Percentiles rank a stretch among this genome's conserved stretches.
Conservation (phyloP, 1,284 basidiomycete species). For the Termitomyces sp. region DNA sequence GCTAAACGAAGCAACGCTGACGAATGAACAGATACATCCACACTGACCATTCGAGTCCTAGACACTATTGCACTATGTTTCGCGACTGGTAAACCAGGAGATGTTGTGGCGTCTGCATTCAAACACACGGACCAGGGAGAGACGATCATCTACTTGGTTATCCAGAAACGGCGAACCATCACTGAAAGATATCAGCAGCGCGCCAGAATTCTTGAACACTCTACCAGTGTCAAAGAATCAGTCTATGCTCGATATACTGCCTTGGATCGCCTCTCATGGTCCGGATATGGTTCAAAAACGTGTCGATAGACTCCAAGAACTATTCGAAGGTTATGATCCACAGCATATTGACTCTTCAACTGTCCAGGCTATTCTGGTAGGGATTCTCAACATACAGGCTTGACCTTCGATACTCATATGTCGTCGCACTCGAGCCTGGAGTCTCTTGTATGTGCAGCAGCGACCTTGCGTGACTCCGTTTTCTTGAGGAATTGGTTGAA, state of each 20-base stretch:
- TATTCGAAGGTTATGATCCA: not conserved
- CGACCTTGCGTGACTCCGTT: not conserved
- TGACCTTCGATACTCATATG: not conserved
- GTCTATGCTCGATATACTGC: not conserved
- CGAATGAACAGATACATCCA: not conserved
- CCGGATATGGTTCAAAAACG: not conserved
- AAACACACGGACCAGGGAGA: not conserved
- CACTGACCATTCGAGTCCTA: not conserved
- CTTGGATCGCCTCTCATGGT: not conserved
- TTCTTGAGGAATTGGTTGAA: not conserved
- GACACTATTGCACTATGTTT: not conserved
- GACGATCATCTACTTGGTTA: not conserved
- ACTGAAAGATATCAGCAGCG: not conserved
- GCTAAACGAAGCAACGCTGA: not conserved
- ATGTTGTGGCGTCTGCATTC: not conserved
- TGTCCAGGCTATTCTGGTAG: not conserved
- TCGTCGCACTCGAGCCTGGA: not conserved
- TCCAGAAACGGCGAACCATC: not conserved
- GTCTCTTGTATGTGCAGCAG: not conserved
- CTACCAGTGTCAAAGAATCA: not conserved
- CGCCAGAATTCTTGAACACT: not conserved
- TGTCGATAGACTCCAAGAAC: not conserved
- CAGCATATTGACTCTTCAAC: not conserved
- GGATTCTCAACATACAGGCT: not conserved
- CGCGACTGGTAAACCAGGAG: not conserved